These are phyloP conservation scores for Artemisia argyi DNA, from an alignment of 129 eudicot genomes.

Conservation along the genomic window DNA sequence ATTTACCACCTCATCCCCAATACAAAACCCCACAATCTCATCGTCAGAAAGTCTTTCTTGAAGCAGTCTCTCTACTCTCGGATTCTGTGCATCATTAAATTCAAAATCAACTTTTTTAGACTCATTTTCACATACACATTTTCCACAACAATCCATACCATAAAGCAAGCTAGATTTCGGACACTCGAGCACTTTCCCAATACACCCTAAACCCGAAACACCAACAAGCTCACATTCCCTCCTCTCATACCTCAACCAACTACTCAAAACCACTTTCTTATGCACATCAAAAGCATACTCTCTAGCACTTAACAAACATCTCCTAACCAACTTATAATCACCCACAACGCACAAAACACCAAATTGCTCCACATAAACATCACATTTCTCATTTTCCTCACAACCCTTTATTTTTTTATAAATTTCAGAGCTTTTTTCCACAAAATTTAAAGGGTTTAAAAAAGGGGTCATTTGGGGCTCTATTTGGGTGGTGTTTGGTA, in stretches of 20 bases:
- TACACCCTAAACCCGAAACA: slow-evolving; percentile 49
- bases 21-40: slow-evolving; percentile 44
- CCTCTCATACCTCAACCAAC: slow-evolving; percentile 71
- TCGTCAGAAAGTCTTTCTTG: not conserved
- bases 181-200: slow-evolving; percentile 63
- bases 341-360: slow-evolving; percentile 48
- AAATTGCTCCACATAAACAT: slow-evolving; percentile 52
- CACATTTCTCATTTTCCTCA: slow-evolving; percentile 21
- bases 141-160: slow-evolving; percentile 38
- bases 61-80: no score
- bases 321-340: slow-evolving; percentile 57
- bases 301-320: slow-evolving; percentile 63
- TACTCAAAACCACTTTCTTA: slow-evolving; percentile 54
- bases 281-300: slow-evolving; percentile 55
- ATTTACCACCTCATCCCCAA: slow-evolving; percentile 46
- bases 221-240: slow-evolving; percentile 77
- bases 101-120: slow-evolving; percentile 1
- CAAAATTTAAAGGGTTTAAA: slow-evolving; percentile 45
- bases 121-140: slow-evolving; percentile 32
- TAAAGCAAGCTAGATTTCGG: slow-evolving; percentile 56
- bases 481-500: no score
- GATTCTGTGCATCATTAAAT: no score
- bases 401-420: slow-evolving; percentile 32
- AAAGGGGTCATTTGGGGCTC: slow-evolving; percentile 27
- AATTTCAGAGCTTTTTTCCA: slow-evolving; percentile 42